Evolutionary conservation across 2,329 filamentous ascomycete species (phyloP).

Genomic region (Ophiostoma tasmaniense): DNA sequence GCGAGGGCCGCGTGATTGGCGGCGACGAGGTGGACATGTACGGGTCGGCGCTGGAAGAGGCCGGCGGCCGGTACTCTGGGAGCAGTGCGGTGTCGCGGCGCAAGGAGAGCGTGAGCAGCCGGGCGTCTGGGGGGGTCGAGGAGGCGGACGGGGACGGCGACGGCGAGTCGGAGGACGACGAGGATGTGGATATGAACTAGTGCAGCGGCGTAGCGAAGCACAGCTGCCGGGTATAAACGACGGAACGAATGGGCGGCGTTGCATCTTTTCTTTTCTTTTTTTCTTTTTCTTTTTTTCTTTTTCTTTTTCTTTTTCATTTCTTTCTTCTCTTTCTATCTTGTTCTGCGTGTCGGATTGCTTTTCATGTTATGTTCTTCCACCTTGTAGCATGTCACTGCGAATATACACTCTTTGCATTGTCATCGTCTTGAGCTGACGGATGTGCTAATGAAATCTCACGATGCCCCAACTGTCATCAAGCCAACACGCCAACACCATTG

Average conservation of each 20-base stretch:
- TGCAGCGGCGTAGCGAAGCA: too few species aligned
- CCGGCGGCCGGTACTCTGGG: slow-evolving; percentile 33
- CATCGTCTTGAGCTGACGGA: too few species aligned
- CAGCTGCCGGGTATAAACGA: background rate
- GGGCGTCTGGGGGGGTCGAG: slow-evolving; percentile 47
- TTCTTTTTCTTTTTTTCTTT: background rate
- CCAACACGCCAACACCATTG: too few species aligned
- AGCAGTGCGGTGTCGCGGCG: slow-evolving; percentile 32
- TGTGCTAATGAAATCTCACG: too few species aligned
- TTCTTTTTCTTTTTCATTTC: background rate
- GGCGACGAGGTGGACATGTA: slow-evolving; percentile 68
- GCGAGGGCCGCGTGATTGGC: slow-evolving; percentile 81
- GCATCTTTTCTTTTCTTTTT: background rate
- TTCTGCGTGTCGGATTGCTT: too few species aligned
- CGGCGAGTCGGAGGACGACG: slow-evolving; percentile 37
- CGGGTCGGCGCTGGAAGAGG: slow-evolving; percentile 38
- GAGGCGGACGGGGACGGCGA: too few species aligned
- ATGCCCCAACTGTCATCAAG: too few species aligned
- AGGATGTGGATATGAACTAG: slow-evolving; percentile 23
- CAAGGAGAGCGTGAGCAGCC: slow-evolving; percentile 54
- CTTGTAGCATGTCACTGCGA: too few species aligned
- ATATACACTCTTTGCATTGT: too few species aligned
- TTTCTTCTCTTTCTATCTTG: background rate
- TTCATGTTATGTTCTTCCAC: too few species aligned
- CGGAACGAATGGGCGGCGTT: background rate